Percentiles rank a stretch among this genome's conserved stretches.
phyloP scores from a whole-genome alignment of 352 stramenopile species.

The Globisporangium camurandrum region DNA sequence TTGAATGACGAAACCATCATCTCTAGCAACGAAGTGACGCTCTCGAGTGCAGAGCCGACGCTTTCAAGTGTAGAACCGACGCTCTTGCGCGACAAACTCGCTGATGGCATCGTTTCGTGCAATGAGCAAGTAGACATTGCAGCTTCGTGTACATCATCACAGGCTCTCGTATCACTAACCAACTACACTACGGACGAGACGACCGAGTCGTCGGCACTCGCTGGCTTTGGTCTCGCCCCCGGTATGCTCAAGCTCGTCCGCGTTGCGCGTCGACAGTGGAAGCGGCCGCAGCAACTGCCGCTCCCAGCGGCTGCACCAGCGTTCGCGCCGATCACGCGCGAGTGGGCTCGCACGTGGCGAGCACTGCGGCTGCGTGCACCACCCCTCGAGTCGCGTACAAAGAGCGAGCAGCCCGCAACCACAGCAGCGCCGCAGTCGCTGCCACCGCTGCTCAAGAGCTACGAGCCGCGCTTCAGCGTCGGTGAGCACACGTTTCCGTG shows the following conservation, averaged over 20 bases:
- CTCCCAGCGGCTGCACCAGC: constrained; percentile 13
- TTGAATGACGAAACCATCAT: too few species aligned
- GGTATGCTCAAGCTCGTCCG: constrained; percentile 13
- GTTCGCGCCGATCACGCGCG: constrained; percentile 26
- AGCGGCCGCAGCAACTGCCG: constrained; percentile 10
- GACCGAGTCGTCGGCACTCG: not conserved
- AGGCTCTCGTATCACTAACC: too few species aligned
- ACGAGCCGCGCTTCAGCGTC: constrained; percentile 40
- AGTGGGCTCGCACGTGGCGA: constrained; percentile 29
- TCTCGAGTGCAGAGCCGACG: too few species aligned
- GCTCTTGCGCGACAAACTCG: too few species aligned
- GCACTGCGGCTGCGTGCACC: constrained; percentile 14
- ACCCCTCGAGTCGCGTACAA: not conserved
- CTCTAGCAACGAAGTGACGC: too few species aligned
- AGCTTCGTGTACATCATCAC: too few species aligned
- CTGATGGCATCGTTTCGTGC: too few species aligned
- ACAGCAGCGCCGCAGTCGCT: constrained; percentile 14
- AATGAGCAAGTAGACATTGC: too few species aligned
- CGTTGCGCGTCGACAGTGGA: constrained; percentile 6
- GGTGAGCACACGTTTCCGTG: constrained; percentile 41
- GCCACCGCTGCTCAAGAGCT: constrained; percentile 48
- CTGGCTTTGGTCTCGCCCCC: constrained; percentile 11
- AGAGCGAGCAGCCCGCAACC: not conserved
- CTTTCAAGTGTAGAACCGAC: too few species aligned
- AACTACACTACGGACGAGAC: too few species aligned